Evolutionary conservation across 2,329 filamentous ascomycete genomes (phyloP).

Genomic region (Xylariomycetidae sp.): DNA sequence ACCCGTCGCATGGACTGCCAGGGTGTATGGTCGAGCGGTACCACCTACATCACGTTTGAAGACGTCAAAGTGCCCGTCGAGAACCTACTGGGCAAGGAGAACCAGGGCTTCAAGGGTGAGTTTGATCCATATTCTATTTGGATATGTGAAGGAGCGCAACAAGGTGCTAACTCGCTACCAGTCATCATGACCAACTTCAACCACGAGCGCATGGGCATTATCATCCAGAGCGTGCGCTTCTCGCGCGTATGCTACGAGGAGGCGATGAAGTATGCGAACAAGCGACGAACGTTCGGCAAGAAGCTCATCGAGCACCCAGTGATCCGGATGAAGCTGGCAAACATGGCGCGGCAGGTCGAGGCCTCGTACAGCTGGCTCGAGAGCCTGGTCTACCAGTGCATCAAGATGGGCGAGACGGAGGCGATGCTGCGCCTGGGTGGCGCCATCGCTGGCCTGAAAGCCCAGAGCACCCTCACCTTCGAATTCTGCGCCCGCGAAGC

Average conservation of each 20-base stretch:
- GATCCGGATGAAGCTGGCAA: conserved; percentile 93
- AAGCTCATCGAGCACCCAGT: conserved; percentile 94
- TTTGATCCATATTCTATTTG: background rate
- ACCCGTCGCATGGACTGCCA: conserved; percentile 98
- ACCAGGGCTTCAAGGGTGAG: conserved; percentile 85
- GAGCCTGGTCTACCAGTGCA: conserved; percentile 87
- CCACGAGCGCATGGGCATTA: conserved; percentile 97
- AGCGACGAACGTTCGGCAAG: conserved; percentile 94
- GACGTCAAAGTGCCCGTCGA: conserved; percentile 99
- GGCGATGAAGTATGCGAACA: conserved; percentile 92
- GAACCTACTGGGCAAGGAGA: conserved; percentile 95
- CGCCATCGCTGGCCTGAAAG: conserved; percentile 89
- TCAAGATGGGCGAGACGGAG: conserved; percentile 88
- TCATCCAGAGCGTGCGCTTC: conserved; percentile 96
- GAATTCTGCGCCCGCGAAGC: conserved; percentile 97
- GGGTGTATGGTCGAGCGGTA: conserved; percentile 91
- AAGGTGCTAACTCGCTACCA: conserved; percentile 18
- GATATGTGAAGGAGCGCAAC: background rate
- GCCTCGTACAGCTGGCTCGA: conserved; percentile 96
- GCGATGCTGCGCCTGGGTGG: conserved; percentile 95
- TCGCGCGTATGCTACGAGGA: conserved; percentile 96
- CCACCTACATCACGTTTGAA: conserved; percentile 96
- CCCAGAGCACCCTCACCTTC: conserved; percentile 88
- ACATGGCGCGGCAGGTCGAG: conserved; percentile 98
- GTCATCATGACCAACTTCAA: conserved; percentile 99